These are phyloP conservation scores for Wickerhamiella azymoides DNA, from an alignment of 805 yeast species.

Conservation along the genomic window DNA sequence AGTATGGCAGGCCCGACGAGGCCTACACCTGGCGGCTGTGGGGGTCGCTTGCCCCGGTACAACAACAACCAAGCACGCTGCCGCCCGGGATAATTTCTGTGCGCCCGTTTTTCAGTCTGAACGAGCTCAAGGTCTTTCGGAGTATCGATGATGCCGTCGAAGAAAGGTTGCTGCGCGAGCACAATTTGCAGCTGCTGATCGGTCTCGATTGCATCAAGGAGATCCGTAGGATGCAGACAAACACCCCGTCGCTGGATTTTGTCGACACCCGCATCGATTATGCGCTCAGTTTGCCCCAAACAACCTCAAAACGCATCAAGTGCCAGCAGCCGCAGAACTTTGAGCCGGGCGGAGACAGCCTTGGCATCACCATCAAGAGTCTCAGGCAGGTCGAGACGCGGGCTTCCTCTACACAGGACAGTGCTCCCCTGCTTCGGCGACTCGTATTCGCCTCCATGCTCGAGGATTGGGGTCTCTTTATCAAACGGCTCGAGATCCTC, in stretches of 20 bases:
- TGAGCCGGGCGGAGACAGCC: background rate
- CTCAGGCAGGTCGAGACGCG: background rate
- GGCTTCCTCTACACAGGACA: background rate
- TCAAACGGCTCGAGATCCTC: slow-evolving; percentile 63
- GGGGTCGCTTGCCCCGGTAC: background rate
- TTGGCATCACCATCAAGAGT: background rate
- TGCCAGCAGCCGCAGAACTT: background rate
- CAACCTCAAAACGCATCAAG: background rate
- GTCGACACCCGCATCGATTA: background rate
- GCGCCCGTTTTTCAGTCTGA: background rate
- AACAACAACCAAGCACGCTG: background rate
- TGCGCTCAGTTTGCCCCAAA: background rate
- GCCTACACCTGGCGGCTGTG: slow-evolving; percentile 57
- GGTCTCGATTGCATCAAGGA: slow-evolving; percentile 12
- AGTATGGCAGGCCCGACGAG: slow-evolving; percentile 45
- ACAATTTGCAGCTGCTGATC: slow-evolving; percentile 76
- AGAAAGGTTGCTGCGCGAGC: background rate
- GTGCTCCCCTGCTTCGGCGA: background rate
- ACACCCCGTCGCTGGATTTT: background rate
- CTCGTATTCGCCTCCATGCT: slow-evolving; percentile 43
- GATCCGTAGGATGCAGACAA: background rate
- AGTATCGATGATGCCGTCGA: background rate
- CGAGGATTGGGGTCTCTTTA: slow-evolving; percentile 70
- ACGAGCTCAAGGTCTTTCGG: background rate
- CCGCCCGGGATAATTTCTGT: no score